These are phyloP conservation scores for Diversispora eburnea DNA, from an alignment of 192 early-diverging fungal genomes.

Conservation along the genomic window DNA sequence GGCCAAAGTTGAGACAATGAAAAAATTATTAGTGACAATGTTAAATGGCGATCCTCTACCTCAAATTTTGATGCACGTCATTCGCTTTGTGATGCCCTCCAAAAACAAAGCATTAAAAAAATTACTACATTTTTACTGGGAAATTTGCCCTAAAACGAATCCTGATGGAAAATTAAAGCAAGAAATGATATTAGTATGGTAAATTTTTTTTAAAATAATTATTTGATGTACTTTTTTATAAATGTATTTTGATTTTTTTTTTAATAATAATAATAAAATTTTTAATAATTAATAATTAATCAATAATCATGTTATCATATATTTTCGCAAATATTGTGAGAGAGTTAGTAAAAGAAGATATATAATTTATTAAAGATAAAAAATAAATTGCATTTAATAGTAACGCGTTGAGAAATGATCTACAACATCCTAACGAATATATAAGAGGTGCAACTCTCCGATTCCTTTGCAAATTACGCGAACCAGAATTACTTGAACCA, in stretches of 20 bases:
- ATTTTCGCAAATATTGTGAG: neutral
- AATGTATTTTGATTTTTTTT: neutral
- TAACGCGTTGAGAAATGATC: slow-evolving; percentile 91
- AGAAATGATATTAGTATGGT: slow-evolving; percentile 95
- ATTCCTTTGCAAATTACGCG: slow-evolving; percentile 92
- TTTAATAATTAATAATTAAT: neutral
- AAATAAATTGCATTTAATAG: slow-evolving; percentile 32
- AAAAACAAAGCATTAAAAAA: slow-evolving; percentile 98
- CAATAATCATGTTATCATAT: neutral
- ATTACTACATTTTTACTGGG: slow-evolving; percentile 94
- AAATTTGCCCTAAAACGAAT: slow-evolving; percentile 91
- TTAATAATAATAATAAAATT: no score
- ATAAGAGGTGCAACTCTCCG: slow-evolving; percentile 92
- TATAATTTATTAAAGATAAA: no score
- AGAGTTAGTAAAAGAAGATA: neutral
- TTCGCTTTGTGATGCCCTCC: slow-evolving; percentile 94
- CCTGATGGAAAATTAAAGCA: slow-evolving; percentile 91
- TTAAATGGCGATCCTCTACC: slow-evolving; percentile 90
- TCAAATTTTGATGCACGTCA: slow-evolving; percentile 93
- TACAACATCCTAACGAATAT: slow-evolving; percentile 98
- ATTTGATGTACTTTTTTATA: neutral
- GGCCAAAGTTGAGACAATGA: slow-evolving; percentile 91
- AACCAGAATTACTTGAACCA: slow-evolving; percentile 93
- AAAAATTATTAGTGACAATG: slow-evolving; percentile 84
- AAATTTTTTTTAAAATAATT: slow-evolving; percentile 23